Percentiles rank a stretch among this genome's conserved stretches.
Conservation (phyloP, 345 rosid genomes). For the Linum tenue region DNA sequence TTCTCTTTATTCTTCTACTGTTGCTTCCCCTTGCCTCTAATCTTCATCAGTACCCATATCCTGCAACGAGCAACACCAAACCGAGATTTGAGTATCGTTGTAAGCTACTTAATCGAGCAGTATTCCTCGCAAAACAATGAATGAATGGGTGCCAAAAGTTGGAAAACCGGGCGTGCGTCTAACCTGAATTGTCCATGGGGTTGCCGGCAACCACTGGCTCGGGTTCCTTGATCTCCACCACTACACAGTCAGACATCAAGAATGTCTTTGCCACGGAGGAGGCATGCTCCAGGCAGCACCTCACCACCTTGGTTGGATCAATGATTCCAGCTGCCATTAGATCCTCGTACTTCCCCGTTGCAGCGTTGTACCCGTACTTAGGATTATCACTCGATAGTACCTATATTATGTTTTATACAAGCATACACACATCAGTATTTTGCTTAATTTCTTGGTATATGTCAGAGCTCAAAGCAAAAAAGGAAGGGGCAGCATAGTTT, state of each 20-base stretch:
- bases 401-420: not conserved
- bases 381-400: conserved; percentile 3
- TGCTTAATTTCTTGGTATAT: too few species aligned
- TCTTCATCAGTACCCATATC: not conserved
- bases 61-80: not conserved
- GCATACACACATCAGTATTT: not conserved
- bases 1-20: not conserved
- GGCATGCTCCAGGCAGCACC: conserved; percentile 99
- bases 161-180: not conserved
- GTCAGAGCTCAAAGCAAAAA: not conserved
- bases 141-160: too few species aligned
- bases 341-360: conserved; percentile 91
- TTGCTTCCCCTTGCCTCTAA: not conserved
- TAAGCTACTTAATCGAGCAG: too few species aligned
- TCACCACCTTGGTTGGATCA: conserved; percentile 77
- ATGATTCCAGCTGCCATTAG: conserved; percentile 95
- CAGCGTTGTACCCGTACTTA: conserved; percentile 47
- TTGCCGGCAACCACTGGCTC: conserved; percentile 58
- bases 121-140: not conserved
- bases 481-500: not conserved
- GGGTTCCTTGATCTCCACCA: conserved; percentile 94
- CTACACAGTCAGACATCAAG: conserved; percentile 97
- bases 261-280: conserved; percentile 95
- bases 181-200: conserved; percentile 99
- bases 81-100: not conserved